Conservation (phyloP, 257 asterid genomes). For the Echites panduratus region DNA sequence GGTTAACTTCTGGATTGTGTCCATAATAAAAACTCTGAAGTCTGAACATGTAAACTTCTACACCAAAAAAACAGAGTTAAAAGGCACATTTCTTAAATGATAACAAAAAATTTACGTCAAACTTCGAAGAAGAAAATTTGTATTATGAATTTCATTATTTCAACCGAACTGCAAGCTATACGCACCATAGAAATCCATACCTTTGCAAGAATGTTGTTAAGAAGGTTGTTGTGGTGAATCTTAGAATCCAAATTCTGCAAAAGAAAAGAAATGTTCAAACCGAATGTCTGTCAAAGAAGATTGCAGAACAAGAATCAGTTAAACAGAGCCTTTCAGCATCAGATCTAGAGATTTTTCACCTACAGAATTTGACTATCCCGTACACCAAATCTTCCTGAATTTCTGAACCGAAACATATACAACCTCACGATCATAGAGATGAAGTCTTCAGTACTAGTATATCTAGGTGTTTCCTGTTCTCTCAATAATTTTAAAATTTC, state of each 20-base stretch:
- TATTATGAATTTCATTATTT: neutral
- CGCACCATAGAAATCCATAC: slow-evolving; percentile 26
- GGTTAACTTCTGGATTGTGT: neutral
- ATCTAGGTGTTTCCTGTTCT: no score
- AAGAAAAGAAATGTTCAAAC: slow-evolving; percentile 8
- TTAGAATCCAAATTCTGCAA: slow-evolving; percentile 89
- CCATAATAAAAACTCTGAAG: neutral
- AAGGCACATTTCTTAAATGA: neutral
- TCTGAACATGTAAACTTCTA: neutral
- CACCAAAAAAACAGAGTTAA: neutral
- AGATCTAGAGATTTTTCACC: neutral
- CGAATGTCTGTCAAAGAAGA: neutral
- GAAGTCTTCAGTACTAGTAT: neutral
- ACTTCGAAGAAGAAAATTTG: neutral
- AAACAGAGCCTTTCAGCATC: slow-evolving; percentile 1
- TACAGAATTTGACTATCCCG: neutral
- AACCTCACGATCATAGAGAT: neutral
- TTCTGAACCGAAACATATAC: neutral
- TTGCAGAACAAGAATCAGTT: neutral
- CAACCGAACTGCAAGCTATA: neutral
- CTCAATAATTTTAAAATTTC: neutral
- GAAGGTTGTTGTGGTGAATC: slow-evolving; percentile 93
- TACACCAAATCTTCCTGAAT: neutral
- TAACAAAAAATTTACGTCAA: neutral
- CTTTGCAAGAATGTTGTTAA: slow-evolving; percentile 92